Evolutionary conservation across 1,139 yeast genomes (phyloP).

Genomic region (Pichia sp.): DNA sequence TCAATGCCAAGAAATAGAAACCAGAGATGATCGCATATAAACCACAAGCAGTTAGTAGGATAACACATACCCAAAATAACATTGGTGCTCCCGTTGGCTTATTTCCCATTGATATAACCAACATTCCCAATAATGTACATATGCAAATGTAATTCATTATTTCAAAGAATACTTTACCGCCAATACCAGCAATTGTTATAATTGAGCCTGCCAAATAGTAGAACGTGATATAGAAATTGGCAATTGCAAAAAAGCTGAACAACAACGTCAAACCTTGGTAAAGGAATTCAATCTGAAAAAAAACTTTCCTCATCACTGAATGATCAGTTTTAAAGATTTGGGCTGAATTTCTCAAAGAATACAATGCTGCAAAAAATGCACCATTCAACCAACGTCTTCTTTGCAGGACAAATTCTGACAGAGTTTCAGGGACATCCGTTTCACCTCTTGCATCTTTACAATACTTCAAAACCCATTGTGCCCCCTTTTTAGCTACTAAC

Average conservation of each 20-base stretch:
- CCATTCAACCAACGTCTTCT: slow-evolving; percentile 98
- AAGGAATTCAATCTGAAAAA: slow-evolving; percentile 75
- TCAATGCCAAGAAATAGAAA: slow-evolving; percentile 64
- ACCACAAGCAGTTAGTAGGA: slow-evolving; percentile 72
- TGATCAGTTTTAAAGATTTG: slow-evolving; percentile 89
- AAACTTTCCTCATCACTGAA: slow-evolving; percentile 66
- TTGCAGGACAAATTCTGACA: slow-evolving; percentile 89
- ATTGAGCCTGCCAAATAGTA: slow-evolving; percentile 91
- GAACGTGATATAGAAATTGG: slow-evolving; percentile 82
- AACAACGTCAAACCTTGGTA: slow-evolving; percentile 74
- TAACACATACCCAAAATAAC: slow-evolving; percentile 67
- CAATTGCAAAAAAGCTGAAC: slow-evolving; percentile 85
- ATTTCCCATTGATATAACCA: slow-evolving; percentile 90
- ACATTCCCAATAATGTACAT: slow-evolving; percentile 75
- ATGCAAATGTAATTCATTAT: slow-evolving; percentile 79
- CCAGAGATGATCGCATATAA: slow-evolving; percentile 81
- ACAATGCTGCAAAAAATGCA: slow-evolving; percentile 93
- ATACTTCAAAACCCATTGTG: slow-evolving; percentile 88
- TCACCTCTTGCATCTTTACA: slow-evolving; percentile 94
- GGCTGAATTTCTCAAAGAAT: slow-evolving; percentile 71
- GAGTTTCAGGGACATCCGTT: slow-evolving; percentile 92
- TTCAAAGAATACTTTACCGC: slow-evolving; percentile 77
- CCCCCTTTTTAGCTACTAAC: slow-evolving; percentile 78
- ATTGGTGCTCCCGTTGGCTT: slow-evolving; percentile 89
- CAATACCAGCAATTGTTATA: slow-evolving; percentile 55